Evolutionary conservation across 305 asterid genomes (phyloP).

Genomic region (Solanum hybrid): DNA sequence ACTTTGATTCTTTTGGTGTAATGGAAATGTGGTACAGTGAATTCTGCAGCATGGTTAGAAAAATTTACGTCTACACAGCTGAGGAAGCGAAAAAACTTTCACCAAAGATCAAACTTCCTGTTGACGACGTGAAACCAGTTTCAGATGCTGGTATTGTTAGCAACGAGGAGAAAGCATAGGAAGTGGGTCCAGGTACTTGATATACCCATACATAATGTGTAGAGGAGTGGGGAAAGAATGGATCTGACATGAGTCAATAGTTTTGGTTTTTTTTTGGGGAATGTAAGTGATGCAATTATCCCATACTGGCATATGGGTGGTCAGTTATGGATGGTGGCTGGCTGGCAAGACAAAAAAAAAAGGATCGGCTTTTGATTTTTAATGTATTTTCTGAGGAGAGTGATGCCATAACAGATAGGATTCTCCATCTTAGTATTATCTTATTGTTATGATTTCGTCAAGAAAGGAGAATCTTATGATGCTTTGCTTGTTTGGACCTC

Average conservation of each 20-base stretch:
- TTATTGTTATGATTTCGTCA: constrained; percentile 14
- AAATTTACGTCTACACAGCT: constrained; percentile 54
- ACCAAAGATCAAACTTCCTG: constrained; percentile 70
- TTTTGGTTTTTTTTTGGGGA: background rate
- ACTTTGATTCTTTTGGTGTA: background rate
- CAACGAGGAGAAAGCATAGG: constrained; percentile 55
- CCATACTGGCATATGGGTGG: constrained; percentile 14
- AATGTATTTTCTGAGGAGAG: constrained; percentile 19
- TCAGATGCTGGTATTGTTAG: constrained; percentile 37
- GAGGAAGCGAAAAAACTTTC: constrained; percentile 80
- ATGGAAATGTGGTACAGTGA: constrained; percentile 35
- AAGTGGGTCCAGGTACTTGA: constrained; percentile 40
- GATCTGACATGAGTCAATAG: constrained; percentile 2
- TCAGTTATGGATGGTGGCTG: constrained; percentile 12
- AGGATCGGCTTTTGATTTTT: constrained; percentile 7
- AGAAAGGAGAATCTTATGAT: constrained; percentile 21
- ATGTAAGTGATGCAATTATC: constrained; percentile 6
- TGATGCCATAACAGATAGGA: constrained; percentile 20
- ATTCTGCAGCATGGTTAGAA: constrained; percentile 67
- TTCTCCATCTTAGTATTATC: constrained; percentile 18
- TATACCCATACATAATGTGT: constrained; percentile 2
- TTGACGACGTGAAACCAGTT: constrained; percentile 28
- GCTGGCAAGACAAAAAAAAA: constrained; percentile 13
- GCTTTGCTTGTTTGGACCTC: constrained; percentile 22
- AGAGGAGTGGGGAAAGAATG: constrained; percentile 5